These are phyloP conservation scores for Closterium sp. DNA, from an alignment of 139 green algal species.

Conservation along the genomic window DNA sequence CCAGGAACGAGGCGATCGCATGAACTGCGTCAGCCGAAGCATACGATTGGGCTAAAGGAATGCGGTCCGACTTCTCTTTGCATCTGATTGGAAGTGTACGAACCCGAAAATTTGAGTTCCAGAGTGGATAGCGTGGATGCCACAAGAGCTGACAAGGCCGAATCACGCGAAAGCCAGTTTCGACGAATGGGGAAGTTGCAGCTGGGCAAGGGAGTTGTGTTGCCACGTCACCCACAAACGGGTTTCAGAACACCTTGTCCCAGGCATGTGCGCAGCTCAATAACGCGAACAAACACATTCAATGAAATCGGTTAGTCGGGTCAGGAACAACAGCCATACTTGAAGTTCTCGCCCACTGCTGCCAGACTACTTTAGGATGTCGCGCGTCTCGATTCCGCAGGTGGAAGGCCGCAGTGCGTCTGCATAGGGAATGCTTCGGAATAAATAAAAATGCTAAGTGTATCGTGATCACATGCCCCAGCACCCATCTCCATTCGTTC, in stretches of 20 bases:
- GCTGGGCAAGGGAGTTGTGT: background rate
- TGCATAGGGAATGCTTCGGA: background rate
- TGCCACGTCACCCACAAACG: no score
- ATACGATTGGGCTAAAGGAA: background rate
- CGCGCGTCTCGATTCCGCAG: no score
- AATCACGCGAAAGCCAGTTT: background rate
- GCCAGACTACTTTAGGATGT: no score
- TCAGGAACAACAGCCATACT: no score
- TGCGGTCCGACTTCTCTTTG: background rate
- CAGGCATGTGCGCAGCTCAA: no score
- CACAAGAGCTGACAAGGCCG: background rate
- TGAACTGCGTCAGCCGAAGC: background rate
- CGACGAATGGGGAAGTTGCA: background rate
- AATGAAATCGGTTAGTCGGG: no score
- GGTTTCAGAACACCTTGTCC: no score
- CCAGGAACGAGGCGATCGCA: no score
- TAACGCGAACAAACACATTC: no score
- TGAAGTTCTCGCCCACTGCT: no score
- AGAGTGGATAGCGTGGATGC: background rate
- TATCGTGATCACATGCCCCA: background rate
- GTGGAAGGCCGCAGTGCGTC: background rate
- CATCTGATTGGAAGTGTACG: background rate
- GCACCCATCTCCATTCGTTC: background rate
- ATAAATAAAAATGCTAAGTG: background rate
- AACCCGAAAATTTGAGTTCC: background rate